Conservation (phyloP, 192 early-diverging fungal species). For the Coemansia umbellata region DNA sequence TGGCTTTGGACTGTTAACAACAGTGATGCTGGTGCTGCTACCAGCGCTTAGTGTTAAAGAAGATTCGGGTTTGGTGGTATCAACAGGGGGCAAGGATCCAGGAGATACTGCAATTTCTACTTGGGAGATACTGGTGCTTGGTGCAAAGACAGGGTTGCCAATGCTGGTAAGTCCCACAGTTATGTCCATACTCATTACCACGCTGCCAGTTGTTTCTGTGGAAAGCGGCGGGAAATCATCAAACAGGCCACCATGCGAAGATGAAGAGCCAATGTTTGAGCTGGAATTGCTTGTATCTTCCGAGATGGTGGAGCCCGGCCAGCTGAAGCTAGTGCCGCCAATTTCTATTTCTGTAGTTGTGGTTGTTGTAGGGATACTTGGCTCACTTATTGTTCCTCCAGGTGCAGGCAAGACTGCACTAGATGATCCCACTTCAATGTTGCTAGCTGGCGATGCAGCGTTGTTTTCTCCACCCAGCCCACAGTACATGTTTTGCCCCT, state of each 20-base stretch:
- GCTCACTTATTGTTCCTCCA: too few species aligned
- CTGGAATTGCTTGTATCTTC: too few species aligned
- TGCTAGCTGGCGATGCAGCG: not conserved
- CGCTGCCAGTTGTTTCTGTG: not conserved
- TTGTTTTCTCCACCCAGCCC: slow-evolving; percentile 6
- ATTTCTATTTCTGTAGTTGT: not conserved
- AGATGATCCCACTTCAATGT: too few species aligned
- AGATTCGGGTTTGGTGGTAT: too few species aligned
- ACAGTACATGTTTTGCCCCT: slow-evolving; percentile 42
- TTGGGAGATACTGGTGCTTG: not conserved
- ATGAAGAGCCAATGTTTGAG: slow-evolving; percentile 1
- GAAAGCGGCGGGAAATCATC: slow-evolving; percentile 5
- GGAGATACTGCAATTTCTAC: not conserved
- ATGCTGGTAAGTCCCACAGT: not conserved
- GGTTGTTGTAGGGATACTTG: too few species aligned
- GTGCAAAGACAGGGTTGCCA: not conserved
- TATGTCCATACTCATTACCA: not conserved
- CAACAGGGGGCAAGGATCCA: not conserved
- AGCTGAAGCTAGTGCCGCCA: too few species aligned
- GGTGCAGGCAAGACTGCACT: too few species aligned
- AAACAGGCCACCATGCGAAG: not conserved
- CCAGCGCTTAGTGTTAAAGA: too few species aligned
- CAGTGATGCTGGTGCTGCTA: not conserved
- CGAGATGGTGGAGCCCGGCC: too few species aligned
- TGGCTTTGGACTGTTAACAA: not conserved